Evolutionary conservation across 1,284 basidiomycete species (phyloP), one percentile per base, ranked within the genome.

Genomic region (Rugosomyces carneus): DNA sequence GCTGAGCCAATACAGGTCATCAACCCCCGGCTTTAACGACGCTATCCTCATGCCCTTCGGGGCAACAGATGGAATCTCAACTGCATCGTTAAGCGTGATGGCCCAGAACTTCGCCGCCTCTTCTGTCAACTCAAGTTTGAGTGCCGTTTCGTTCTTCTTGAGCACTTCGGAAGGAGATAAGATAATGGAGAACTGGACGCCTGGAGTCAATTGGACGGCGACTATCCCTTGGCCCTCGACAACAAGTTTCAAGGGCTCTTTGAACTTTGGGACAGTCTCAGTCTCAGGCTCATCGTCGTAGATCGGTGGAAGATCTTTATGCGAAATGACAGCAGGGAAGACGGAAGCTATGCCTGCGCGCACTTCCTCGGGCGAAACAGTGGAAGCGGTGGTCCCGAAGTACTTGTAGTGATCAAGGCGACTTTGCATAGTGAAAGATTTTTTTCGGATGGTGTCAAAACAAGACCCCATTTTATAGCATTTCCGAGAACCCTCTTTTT

Each of bases 211-310:
- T 13, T 42, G 48, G 37, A 50, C 45, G 2, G 44, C 44, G 21
- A 50, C 44, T 21, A 45, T 13, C 1, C 48, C 48, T 27, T 50
- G 48, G 23, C 45, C 48, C 24, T 47, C 36, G 27, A 50, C 35
- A 10, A 40, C 35, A 9, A 51, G 42, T 11, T 32, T 21, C 15
- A 38, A 16, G n/a, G 29, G 26, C 1, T 37, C 34, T 15, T n/a
- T 9, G 18, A 37, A 42, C 6, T 37, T 42, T 31, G 32, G 34
- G 23, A 23, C 5, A 19, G 34, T 47, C 5, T 38, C 35, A 2
- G 45, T 24, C 2, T 29, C 21, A 13, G 40, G 18, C 16, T 42
- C 34, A 16, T 46, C 44, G 20, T 46, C 31, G 38, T 46, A 40
- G 32, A 40, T n/a, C 16, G 44, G 37, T 6, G 45, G 45, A 13